Evolutionary conservation across 441 rosid species (phyloP).

Genomic region (Omphalea diandra): DNA sequence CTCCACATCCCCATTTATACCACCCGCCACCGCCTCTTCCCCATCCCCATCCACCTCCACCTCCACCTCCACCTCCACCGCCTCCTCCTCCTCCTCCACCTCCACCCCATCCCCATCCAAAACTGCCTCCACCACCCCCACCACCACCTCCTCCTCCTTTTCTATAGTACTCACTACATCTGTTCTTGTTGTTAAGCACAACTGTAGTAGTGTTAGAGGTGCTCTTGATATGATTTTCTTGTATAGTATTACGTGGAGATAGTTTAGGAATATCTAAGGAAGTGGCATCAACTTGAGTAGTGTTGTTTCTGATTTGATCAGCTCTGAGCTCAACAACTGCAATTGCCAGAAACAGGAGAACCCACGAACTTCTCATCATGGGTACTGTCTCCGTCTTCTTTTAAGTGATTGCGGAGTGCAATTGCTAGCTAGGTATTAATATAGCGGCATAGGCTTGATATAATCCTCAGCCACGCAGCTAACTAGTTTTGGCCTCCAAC

Average conservation of each 20-base stretch:
- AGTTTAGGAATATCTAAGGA: constrained; percentile 17
- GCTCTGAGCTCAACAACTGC: constrained; percentile 22
- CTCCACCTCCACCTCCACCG: constrained; percentile 21
- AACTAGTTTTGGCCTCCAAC: constrained; percentile 8
- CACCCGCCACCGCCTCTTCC: constrained; percentile 67
- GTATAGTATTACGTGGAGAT: constrained; percentile 17
- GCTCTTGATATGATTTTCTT: constrained; percentile 19
- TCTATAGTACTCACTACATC: constrained; percentile 24
- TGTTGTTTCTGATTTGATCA: constrained; percentile 19
- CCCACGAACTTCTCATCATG: constrained; percentile 24
- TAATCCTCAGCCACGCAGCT: neutral
- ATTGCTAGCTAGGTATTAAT: neutral
- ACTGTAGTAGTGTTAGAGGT: constrained; percentile 33
- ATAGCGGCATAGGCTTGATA: no score
- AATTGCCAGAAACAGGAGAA: constrained; percentile 30
- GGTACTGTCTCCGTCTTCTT: constrained; percentile 26
- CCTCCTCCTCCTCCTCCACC: constrained; percentile 31
- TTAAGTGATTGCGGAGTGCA: neutral
- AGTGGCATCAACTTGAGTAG: constrained; percentile 17
- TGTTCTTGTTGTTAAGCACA: constrained; percentile 33
- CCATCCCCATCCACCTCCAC: constrained; percentile 51
- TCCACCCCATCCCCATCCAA: constrained; percentile 30
- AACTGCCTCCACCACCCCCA: constrained; percentile 18
- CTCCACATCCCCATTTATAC: constrained; percentile 30
- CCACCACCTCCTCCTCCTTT: constrained; percentile 21